phyloP scores from a whole-genome alignment of 805 yeast species.

The Metschnikowia amazonensis region DNA sequence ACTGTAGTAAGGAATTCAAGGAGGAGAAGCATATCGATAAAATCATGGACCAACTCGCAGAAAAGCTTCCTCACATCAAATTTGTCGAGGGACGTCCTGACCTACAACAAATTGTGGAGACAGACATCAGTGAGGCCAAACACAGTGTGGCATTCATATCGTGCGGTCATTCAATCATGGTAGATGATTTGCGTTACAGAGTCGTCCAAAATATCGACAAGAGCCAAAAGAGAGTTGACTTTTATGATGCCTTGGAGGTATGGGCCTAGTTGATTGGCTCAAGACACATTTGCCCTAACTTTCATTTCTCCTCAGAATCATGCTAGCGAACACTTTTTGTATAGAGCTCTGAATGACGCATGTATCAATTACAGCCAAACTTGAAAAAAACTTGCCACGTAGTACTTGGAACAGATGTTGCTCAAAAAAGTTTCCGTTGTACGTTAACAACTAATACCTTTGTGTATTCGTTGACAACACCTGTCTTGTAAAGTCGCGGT shows the following conservation, averaged over 20 bases:
- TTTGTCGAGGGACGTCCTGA: constrained; percentile 13
- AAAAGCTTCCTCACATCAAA: constrained; percentile 10
- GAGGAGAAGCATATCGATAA: constrained; percentile 13
- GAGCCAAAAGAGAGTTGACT: constrained; percentile 14
- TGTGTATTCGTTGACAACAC: no score
- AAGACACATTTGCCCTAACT: no score
- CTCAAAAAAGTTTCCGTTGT: no score
- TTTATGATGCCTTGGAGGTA: constrained; percentile 12
- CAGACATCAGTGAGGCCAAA: constrained; percentile 7
- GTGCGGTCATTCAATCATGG: constrained; percentile 16
- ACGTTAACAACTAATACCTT: no score
- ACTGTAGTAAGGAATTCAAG: constrained; percentile 14
- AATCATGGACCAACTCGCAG: neutral
- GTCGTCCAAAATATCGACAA: constrained; percentile 11
- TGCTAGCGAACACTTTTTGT: no score
- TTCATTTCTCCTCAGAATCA: no score
- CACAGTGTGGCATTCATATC: constrained; percentile 9
- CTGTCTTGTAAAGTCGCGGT: no score
- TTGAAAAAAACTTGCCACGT: no score
- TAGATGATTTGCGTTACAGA: constrained; percentile 12
- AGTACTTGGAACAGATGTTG: no score
- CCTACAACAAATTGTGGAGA: constrained; percentile 5
- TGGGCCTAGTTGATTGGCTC: constrained; percentile 19
- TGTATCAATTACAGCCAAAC: no score
- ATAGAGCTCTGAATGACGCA: no score